These are phyloP conservation scores for Thelonectria discophora DNA, from an alignment of 2,329 filamentous ascomycete species.

Conservation along the genomic window DNA sequence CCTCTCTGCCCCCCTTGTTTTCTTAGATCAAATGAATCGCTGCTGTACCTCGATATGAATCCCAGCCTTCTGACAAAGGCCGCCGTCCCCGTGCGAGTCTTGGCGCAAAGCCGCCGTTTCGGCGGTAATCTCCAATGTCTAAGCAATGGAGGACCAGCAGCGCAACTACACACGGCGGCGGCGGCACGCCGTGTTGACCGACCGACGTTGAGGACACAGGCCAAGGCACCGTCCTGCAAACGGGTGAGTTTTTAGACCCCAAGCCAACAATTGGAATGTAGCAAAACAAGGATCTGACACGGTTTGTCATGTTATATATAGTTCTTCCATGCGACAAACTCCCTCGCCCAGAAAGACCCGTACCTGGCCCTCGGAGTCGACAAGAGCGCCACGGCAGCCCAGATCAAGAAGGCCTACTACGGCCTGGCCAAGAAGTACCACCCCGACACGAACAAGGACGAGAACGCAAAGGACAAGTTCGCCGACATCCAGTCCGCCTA, in stretches of 20 bases:
- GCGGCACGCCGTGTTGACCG: conserved; percentile 38
- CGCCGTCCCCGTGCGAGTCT: conserved; percentile 55
- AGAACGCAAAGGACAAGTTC: conserved; percentile 93
- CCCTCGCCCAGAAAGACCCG: conserved; percentile 74
- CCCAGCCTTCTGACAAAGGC: conserved; percentile 58
- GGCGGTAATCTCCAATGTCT: conserved; percentile 54
- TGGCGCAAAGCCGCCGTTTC: conserved; percentile 55
- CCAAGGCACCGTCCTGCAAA: conserved; percentile 32
- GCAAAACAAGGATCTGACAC: no score
- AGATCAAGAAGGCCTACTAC: conserved; percentile 99
- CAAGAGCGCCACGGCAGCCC: conserved; percentile 80
- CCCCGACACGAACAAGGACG: conserved; percentile 96
- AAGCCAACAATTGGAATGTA: conserved; percentile 4
- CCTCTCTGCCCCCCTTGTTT: conserved; percentile 24
- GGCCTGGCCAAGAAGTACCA: conserved; percentile 97
- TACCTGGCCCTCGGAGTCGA: conserved; percentile 87
- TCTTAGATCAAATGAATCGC: conserved; percentile 42
- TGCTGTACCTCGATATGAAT: conserved; percentile 54
- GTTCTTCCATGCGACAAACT: conserved; percentile 69
- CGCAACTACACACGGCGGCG: conserved; percentile 47
- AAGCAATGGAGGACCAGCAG: conserved; percentile 48
- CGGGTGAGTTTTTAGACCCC: conserved; percentile 41
- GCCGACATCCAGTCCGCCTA: conserved; percentile 93
- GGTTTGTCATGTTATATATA: no score
- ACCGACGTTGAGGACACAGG: conserved; percentile 30